Evolutionary conservation across 208 protist genomes (phyloP).

Genomic region (Naegleria gruberi): DNA sequence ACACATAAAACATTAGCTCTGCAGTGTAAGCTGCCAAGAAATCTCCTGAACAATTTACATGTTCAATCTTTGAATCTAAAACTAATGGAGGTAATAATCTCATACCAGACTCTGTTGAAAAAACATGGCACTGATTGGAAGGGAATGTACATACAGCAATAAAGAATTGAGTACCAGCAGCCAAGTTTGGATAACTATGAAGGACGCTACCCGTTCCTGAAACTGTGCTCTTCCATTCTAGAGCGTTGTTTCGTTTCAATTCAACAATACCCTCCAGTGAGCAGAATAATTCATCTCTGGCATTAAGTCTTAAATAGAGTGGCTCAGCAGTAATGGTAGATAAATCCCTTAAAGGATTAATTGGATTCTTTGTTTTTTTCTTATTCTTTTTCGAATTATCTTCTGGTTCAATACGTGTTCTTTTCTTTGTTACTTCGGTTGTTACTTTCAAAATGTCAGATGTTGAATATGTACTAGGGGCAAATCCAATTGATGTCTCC

Average conservation of each 20-base stretch:
- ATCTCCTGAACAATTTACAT: neutral
- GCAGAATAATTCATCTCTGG: neutral
- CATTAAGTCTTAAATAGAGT: neutral
- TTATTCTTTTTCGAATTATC: neutral
- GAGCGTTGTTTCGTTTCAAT: neutral
- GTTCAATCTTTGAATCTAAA: neutral
- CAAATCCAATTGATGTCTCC: neutral
- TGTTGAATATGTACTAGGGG: neutral
- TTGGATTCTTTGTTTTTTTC: neutral
- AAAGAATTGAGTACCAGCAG: neutral
- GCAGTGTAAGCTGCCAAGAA: neutral
- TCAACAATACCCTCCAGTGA: neutral
- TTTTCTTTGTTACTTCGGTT: neutral
- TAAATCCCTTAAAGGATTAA: neutral
- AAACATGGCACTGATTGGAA: neutral
- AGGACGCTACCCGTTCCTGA: neutral
- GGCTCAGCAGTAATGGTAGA: neutral
- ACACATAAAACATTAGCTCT: slow-evolving; percentile 4
- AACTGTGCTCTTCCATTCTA: neutral
- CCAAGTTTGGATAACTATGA: neutral
- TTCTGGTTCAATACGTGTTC: neutral
- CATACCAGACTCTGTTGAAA: neutral
- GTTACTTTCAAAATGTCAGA: neutral
- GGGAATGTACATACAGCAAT: neutral
- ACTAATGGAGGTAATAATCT: neutral